A percentile compares a stretch with the other conserved stretches of the same genome.
Conservation (phyloP, 108 stramenopile species). For the Nitzschia sp. region DNA sequence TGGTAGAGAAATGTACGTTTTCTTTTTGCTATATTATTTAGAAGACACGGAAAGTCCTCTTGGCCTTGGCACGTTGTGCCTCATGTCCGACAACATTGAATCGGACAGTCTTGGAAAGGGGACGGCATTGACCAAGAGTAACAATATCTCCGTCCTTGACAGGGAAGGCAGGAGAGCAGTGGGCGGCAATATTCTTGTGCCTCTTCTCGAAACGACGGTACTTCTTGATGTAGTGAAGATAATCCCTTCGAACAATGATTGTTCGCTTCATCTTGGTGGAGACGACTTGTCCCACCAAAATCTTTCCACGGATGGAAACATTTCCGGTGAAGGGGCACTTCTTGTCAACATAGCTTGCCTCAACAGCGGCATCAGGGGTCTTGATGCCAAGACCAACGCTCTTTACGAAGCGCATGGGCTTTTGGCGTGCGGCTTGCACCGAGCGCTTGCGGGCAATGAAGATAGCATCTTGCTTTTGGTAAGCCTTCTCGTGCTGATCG, state of each 20-base stretch:
- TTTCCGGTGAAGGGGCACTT: slow-evolving; percentile 99
- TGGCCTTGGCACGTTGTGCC: slow-evolving; percentile 73
- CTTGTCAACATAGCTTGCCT: slow-evolving; percentile 98
- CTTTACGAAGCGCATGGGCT: slow-evolving; percentile 95
- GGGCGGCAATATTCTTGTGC: slow-evolving; percentile 98
- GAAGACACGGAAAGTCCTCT: slow-evolving; percentile 91
- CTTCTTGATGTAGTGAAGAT: slow-evolving; percentile 98
- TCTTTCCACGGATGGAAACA: slow-evolving; percentile 97
- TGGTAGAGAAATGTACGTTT: neutral
- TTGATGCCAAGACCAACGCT: slow-evolving; percentile 99
- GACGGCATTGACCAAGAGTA: slow-evolving; percentile 99
- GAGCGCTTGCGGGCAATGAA: slow-evolving; percentile 96
- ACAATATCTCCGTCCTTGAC: slow-evolving; percentile 99
- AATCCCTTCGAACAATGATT: slow-evolving; percentile 98
- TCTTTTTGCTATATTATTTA: slow-evolving; percentile 44
- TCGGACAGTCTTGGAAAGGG: slow-evolving; percentile 98
- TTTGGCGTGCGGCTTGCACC: slow-evolving; percentile 65
- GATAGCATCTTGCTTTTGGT: slow-evolving; percentile 99
- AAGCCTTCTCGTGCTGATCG: slow-evolving; percentile 97
- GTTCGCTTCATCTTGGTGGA: slow-evolving; percentile 99
- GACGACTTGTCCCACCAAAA: slow-evolving; percentile 96
- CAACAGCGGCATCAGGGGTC: slow-evolving; percentile 94
- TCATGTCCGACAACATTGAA: slow-evolving; percentile 93
- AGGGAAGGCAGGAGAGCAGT: slow-evolving; percentile 96
- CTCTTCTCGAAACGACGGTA: slow-evolving; percentile 99